Evolutionary conservation across 164 flowering plant genomes (phyloP).

Genomic region (Vitis labrusca): DNA sequence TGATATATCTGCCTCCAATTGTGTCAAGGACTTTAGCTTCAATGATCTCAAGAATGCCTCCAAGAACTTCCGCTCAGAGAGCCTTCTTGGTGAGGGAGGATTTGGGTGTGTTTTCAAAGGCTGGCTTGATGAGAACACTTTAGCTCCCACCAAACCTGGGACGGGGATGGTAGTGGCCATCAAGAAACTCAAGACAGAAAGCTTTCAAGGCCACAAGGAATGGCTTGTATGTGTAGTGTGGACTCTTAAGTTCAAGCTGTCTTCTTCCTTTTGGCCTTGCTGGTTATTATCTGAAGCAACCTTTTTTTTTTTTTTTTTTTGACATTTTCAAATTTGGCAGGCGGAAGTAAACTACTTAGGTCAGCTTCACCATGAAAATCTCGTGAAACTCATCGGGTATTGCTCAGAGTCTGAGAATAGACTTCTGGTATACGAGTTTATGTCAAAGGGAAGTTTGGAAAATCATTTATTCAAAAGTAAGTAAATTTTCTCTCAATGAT

Average conservation of each 20-base stretch:
- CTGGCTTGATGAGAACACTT: constrained; percentile 67
- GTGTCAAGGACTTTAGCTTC: constrained; percentile 60
- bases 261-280: background rate
- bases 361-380: constrained; percentile 64
- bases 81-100: constrained; percentile 86
- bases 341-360: constrained; percentile 76
- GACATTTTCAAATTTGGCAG: constrained; percentile 30
- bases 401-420: constrained; percentile 61
- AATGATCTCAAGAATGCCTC: constrained; percentile 74
- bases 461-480: constrained; percentile 87
- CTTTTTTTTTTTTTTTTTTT: background rate
- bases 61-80: constrained; percentile 64
- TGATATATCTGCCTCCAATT: constrained; percentile 24
- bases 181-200: constrained; percentile 64
- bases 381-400: constrained; percentile 70
- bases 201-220: constrained; percentile 89
- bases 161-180: constrained; percentile 68
- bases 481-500: constrained; percentile 7
- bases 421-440: constrained; percentile 79
- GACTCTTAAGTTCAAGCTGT: background rate
- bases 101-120: constrained; percentile 90
- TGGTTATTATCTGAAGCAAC: background rate
- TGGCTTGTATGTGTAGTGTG: constrained; percentile 66
- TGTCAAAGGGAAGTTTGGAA: constrained; percentile 88
- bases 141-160: constrained; percentile 64